phyloP scores from a whole-genome alignment of 148 eudicot genomes.

The Persicaria maculosa region DNA sequence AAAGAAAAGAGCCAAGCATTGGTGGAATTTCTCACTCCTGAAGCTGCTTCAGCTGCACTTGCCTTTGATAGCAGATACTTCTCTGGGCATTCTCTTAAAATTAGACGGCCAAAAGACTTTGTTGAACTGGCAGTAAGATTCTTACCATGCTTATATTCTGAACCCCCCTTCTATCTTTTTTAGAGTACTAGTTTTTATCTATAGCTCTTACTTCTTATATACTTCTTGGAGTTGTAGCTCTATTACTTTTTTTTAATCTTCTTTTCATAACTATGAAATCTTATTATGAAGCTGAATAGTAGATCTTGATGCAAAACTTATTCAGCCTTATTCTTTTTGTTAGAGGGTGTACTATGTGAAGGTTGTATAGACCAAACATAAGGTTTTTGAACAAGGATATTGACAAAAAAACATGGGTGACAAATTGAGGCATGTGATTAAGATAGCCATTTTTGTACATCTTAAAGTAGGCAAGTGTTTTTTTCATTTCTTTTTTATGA shows the following conservation, averaged over 20 bases:
- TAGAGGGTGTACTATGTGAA: not conserved
- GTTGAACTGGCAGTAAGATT: slow-evolving; percentile 67
- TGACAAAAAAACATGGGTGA: not conserved
- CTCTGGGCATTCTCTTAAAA: slow-evolving; percentile 58
- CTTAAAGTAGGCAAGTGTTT: not conserved
- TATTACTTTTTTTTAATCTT: not conserved
- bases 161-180: slow-evolving; percentile 11
- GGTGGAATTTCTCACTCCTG: slow-evolving; percentile 96
- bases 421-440: not conserved
- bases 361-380: not conserved
- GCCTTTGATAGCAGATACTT: slow-evolving; percentile 71
- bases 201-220: not conserved
- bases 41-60: slow-evolving; percentile 91
- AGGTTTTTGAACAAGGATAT: not conserved
- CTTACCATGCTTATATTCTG: slow-evolving; percentile 15
- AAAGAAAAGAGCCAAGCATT: slow-evolving; percentile 96
- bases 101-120: slow-evolving; percentile 93
- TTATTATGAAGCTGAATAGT: not conserved
- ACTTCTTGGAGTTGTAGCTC: not conserved
- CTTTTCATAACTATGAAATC: not conserved
- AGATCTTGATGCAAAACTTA: not conserved
- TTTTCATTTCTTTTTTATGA: not conserved
- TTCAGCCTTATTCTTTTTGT: not conserved
- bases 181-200: not conserved
- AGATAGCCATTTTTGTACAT: not conserved